Conservation (phyloP, 768 basidiomycete species). For the Guyanaporus albipodus region DNA sequence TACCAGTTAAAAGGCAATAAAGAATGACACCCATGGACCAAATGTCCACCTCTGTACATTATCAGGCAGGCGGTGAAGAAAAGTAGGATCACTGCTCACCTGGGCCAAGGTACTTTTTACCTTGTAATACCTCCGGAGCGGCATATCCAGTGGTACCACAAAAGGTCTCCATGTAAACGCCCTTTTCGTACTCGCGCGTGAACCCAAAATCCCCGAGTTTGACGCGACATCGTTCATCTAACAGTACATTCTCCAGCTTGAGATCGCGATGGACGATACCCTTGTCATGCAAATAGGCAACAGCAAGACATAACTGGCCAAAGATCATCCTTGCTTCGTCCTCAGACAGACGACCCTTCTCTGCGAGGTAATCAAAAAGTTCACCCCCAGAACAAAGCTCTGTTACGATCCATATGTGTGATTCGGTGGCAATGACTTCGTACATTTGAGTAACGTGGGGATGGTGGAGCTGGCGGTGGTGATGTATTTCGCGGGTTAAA, state of each 20-base stretch:
- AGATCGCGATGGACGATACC: constrained; percentile 96
- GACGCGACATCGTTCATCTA: constrained; percentile 87
- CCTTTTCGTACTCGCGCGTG: constrained; percentile 84
- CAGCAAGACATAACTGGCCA: constrained; percentile 92
- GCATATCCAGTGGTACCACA: constrained; percentile 96
- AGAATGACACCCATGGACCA: constrained; percentile 95
- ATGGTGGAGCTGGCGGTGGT: constrained; percentile 95
- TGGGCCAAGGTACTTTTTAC: constrained; percentile 85
- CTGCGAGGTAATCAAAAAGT: constrained; percentile 96
- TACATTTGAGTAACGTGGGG: constrained; percentile 94
- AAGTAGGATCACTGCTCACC: constrained; percentile 43
- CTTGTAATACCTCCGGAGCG: constrained; percentile 87
- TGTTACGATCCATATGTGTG: constrained; percentile 93
- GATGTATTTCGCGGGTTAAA: constrained; percentile 96
- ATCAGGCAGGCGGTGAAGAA: constrained; percentile 8
- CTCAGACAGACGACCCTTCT: constrained; percentile 85
- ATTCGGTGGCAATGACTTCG: constrained; percentile 97
- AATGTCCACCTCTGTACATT: constrained; percentile 76
- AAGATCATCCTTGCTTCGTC: constrained; percentile 85
- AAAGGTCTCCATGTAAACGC: constrained; percentile 81
- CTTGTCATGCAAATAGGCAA: constrained; percentile 87
- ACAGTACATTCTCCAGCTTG: constrained; percentile 91
- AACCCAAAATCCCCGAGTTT: constrained; percentile 97
- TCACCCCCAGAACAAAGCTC: constrained; percentile 97
- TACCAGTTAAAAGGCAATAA: constrained; percentile 85